Percentiles rank a stretch among this genome's conserved stretches.
Evolutionary conservation across 1,139 yeast species (phyloP).

Genomic region (Pichia sp.): DNA sequence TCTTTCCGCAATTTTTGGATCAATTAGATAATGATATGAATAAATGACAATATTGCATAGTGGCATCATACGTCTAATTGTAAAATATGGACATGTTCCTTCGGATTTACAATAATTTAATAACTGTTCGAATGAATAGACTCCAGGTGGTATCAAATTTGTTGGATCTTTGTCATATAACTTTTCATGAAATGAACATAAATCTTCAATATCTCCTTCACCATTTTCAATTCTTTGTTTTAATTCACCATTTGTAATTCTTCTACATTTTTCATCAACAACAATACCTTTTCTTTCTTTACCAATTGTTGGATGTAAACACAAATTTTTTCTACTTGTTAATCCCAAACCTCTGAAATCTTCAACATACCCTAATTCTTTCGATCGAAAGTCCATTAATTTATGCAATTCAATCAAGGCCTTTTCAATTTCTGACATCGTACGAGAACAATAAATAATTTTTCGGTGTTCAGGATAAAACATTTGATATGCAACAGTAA

Average conservation of each 20-base stretch:
- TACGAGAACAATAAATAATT: slow-evolving; percentile 95
- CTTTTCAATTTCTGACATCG: slow-evolving; percentile 98
- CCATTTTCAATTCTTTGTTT: slow-evolving; percentile 61
- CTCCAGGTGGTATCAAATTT: slow-evolving; percentile 84
- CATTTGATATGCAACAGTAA: slow-evolving; percentile 94
- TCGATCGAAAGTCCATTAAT: slow-evolving; percentile 78
- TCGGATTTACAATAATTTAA: slow-evolving; percentile 67
- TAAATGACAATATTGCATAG: slow-evolving; percentile 91
- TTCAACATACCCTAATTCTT: slow-evolving; percentile 77
- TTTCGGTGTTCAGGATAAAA: slow-evolving; percentile 92
- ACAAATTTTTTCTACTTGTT: slow-evolving; percentile 87
- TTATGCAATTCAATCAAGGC: slow-evolving; percentile 89
- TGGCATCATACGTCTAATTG: slow-evolving; percentile 96
- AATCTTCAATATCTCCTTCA: slow-evolving; percentile 47
- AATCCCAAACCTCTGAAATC: slow-evolving; percentile 90
- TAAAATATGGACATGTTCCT: slow-evolving; percentile 91
- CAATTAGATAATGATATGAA: slow-evolving; percentile 91
- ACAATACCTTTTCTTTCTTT: slow-evolving; percentile 87
- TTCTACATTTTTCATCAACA: slow-evolving; percentile 93
- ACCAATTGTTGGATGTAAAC: slow-evolving; percentile 82
- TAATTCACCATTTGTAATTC: slow-evolving; percentile 88
- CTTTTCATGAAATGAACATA: slow-evolving; percentile 88
- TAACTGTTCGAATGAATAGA: slow-evolving; percentile 84
- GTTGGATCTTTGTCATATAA: slow-evolving; percentile 81
- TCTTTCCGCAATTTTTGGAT: slow-evolving; percentile 94